Conservation (phyloP, 768 basidiomycete species). For the Tephrocybe sp. region DNA sequence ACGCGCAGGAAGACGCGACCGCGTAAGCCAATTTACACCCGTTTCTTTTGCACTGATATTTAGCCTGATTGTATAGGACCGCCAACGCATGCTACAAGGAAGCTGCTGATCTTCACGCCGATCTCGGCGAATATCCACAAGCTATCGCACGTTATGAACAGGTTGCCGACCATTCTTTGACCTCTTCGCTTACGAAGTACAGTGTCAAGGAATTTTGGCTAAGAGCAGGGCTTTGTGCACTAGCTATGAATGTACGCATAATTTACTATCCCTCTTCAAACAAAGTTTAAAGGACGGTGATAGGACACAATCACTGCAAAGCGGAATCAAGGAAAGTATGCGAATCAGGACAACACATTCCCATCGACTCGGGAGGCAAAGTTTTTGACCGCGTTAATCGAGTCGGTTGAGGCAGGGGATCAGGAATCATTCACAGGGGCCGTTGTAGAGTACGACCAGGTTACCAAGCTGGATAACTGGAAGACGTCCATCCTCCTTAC, state of each 20-base stretch:
- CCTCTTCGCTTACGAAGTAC: slow-evolving; percentile 89
- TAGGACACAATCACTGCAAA: slow-evolving; percentile 85
- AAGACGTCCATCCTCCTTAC: slow-evolving; percentile 89
- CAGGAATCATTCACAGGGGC: slow-evolving; percentile 69
- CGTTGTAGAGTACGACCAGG: slow-evolving; percentile 91
- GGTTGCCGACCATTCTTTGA: slow-evolving; percentile 82
- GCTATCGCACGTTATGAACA: slow-evolving; percentile 89
- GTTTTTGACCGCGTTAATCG: slow-evolving; percentile 73
- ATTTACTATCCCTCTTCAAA: background rate
- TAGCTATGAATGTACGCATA: slow-evolving; percentile 76
- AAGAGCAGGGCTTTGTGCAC: slow-evolving; percentile 77
- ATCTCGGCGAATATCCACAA: slow-evolving; percentile 78
- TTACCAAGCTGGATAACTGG: slow-evolving; percentile 93
- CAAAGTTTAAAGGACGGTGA: background rate
- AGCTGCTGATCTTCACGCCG: slow-evolving; percentile 92
- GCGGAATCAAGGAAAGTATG: slow-evolving; percentile 76
- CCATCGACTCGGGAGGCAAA: slow-evolving; percentile 88
- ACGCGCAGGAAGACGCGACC: slow-evolving; percentile 93
- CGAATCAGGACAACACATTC: slow-evolving; percentile 82
- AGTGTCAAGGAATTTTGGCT: slow-evolving; percentile 99
- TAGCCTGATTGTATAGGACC: slow-evolving; percentile 55
- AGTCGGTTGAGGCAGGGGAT: slow-evolving; percentile 57
- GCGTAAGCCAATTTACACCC: slow-evolving; percentile 58
- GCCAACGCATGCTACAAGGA: slow-evolving; percentile 96
- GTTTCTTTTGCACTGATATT: background rate